Percentiles rank a stretch among this genome's conserved stretches.
These are phyloP conservation scores for Geranium brycei DNA, from an alignment of 345 rosid genomes.

Conservation along the genomic window DNA sequence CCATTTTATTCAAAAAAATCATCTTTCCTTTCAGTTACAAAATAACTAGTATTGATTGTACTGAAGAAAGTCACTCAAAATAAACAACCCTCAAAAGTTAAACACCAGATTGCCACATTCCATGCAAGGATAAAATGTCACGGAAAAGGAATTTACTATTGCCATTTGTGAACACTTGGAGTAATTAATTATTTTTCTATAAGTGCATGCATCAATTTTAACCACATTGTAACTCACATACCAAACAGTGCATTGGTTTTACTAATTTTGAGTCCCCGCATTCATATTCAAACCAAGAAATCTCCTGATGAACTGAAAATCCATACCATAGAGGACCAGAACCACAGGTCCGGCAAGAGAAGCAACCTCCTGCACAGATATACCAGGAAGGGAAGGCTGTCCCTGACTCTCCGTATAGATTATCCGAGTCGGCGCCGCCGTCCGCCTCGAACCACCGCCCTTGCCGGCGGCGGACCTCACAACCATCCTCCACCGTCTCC, in stretches of 20 bases:
- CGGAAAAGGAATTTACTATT: background rate
- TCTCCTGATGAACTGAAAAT: background rate
- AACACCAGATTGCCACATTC: background rate
- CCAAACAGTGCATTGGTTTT: background rate
- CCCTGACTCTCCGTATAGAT: conserved; percentile 53
- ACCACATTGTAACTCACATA: background rate
- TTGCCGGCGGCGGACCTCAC: conserved; percentile 1
- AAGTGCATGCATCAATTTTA: background rate
- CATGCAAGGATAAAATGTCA: background rate
- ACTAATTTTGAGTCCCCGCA: too few relatives aligned
- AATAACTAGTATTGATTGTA: too few relatives aligned
- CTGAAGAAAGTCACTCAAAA: background rate
- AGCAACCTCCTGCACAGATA: conserved; percentile 49
- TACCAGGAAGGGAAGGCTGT: conserved; percentile 27
- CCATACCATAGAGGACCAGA: conserved; percentile 57
- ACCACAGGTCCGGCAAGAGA: conserved; percentile 43
- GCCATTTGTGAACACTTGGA: background rate
- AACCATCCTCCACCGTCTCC: conserved; percentile 8
- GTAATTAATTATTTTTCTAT: background rate
- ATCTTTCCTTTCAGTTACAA: background rate
- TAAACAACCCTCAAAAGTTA: background rate
- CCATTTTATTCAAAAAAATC: background rate
- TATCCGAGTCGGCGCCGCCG: conserved; percentile 24
- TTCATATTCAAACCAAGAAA: too few relatives aligned
- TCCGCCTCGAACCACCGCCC: conserved; percentile 25